Evolutionary conservation across 2,329 filamentous ascomycete genomes (phyloP), one percentile per base, ranked within the genome.

Genomic region (Hysterium pulicare): DNA sequence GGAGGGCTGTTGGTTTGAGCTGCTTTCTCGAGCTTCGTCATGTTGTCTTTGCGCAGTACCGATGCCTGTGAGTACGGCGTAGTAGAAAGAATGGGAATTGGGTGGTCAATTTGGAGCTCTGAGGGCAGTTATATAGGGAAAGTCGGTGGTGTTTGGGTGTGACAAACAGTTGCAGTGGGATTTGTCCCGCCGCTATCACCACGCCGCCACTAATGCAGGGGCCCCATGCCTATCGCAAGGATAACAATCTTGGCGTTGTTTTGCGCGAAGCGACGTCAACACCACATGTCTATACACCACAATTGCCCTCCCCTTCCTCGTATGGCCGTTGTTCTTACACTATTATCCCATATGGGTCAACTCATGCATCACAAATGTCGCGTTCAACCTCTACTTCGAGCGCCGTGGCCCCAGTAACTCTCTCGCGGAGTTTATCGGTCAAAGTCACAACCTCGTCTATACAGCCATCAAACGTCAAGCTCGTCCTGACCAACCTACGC

Each of bases 401-500:
- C 40, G 40, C 47, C 34, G 13, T 36, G 23, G 51, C 54, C 11
- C 47, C 48, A n/a, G 23, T 42, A 15, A 52, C 46, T 21, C 41
- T 53, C 23, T 46, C 56, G 9, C 62, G 61, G 42, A 61, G 40
- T 46, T 37, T 56, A 51, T 61, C 59, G 9, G 42, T 59, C 52
- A 65, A 63, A 57, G 56, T 61, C 58, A 62, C 47, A 47, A 47
- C 44, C 39, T 31, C 51, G 16, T 42, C 54, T 7, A 20, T 41
- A 13, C 43, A 49, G 31, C 45, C 55, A 16, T 56, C 62, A 15
- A 59, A 65, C 38, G 45, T 61, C 40, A 54, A 49, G 13, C 73
- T 90, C 9, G 93, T 96, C 62, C 72, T 95, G 40, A 89, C 84
- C 26, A 95, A 95, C 61, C 69, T 96, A 31, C 85, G 84, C 30